These are phyloP conservation scores for Boletus tylopilopsis DNA, from an alignment of 768 basidiomycete genomes.

Conservation along the genomic window DNA sequence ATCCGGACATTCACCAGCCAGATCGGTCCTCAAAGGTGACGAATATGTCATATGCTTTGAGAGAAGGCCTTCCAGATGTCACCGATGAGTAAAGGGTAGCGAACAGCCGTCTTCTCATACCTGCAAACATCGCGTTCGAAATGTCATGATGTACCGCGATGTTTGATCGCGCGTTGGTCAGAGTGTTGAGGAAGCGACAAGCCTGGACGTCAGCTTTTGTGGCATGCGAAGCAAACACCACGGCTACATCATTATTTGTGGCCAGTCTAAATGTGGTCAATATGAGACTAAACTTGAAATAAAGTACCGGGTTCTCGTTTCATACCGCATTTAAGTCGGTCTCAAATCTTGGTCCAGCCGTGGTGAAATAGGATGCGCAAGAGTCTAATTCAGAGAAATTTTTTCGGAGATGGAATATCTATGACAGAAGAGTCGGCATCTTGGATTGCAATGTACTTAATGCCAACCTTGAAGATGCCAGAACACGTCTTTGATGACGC, in stretches of 20 bases:
- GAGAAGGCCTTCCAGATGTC: background rate
- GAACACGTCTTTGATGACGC: background rate
- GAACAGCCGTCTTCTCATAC: background rate
- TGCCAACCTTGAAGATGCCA: conserved; percentile 1
- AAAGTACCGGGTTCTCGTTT: too few species aligned
- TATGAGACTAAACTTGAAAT: too few species aligned
- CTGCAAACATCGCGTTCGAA: background rate
- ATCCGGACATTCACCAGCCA: background rate
- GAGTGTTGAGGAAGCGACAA: background rate
- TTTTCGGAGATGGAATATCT: background rate
- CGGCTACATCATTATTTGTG: too few species aligned
- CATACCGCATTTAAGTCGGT: too few species aligned
- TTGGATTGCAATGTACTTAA: background rate
- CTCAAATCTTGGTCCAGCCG: too few species aligned
- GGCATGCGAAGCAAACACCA: background rate
- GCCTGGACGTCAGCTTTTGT: background rate
- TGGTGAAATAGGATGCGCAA: background rate
- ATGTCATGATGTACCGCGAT: background rate
- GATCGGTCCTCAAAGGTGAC: background rate
- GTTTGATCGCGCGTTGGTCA: conserved; percentile 1
- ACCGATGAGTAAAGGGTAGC: background rate
- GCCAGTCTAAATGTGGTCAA: too few species aligned
- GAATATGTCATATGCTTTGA: background rate
- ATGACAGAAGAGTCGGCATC: background rate
- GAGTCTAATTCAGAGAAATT: background rate